phyloP scores from a whole-genome alignment of 352 stramenopile species.

The Phytophthora pinifolia region DNA sequence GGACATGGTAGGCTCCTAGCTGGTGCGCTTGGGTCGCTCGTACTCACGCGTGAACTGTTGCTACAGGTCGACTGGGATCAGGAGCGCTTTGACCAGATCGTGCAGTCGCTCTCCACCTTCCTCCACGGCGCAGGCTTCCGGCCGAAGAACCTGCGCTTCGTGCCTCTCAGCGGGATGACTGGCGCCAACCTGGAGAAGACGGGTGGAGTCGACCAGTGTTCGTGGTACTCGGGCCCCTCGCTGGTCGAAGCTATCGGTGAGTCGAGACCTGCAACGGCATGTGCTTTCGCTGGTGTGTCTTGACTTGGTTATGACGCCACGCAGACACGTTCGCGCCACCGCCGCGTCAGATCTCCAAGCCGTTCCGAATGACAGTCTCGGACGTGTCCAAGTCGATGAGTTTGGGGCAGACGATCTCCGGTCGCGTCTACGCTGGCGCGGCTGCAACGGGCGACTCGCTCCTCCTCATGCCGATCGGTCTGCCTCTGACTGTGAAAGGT shows the following conservation, averaged over 20 bases:
- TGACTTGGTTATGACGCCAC: conserved; percentile 4
- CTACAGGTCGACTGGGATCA: conserved; percentile 65
- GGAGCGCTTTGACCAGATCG: conserved; percentile 77
- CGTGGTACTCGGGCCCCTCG: conserved; percentile 80
- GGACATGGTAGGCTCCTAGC: conserved; percentile 72
- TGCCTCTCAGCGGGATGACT: conserved; percentile 86
- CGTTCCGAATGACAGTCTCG: conserved; percentile 84
- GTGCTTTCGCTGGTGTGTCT: background rate
- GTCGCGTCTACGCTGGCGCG: conserved; percentile 82
- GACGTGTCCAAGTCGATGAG: conserved; percentile 88
- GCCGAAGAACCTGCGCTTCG: conserved; percentile 80
- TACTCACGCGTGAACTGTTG: conserved; percentile 8
- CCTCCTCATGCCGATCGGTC: conserved; percentile 59
- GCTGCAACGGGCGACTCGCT: conserved; percentile 69
- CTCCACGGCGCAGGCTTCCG: conserved; percentile 77
- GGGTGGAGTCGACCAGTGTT: conserved; percentile 43
- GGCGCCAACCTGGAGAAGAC: conserved; percentile 83
- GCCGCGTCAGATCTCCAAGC: conserved; percentile 78
- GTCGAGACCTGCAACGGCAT: conserved; percentile 2
- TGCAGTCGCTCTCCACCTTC: conserved; percentile 72
- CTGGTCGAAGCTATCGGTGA: conserved; percentile 80
- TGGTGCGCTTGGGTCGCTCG: background rate
- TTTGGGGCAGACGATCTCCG: conserved; percentile 77
- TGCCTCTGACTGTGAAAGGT: conserved; percentile 58
- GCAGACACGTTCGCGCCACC: conserved; percentile 74